phyloP scores from a whole-genome alignment of 2,329 filamentous ascomycete species.

The Alternaria burnsii region DNA sequence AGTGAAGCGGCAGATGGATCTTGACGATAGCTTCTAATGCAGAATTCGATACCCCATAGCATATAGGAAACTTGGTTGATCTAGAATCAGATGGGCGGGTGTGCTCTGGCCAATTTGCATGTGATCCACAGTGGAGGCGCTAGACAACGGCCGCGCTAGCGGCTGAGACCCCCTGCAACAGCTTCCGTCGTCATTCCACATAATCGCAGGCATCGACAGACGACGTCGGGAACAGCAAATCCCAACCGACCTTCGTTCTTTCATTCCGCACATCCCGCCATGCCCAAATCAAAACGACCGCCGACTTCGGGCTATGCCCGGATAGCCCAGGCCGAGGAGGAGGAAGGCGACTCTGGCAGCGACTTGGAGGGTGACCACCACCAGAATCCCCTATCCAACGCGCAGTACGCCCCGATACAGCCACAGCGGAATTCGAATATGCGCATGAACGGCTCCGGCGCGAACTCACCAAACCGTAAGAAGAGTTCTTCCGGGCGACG shows the following conservation, averaged over 20 bases:
- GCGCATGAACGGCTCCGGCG: conserved; percentile 49
- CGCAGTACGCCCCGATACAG: conserved; percentile 59
- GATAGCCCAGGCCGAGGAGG: conserved; percentile 62
- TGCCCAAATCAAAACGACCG: conserved; percentile 50
- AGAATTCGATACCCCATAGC: conserved; percentile 17
- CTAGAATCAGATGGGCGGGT: conserved; percentile 13
- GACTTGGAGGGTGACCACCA: conserved; percentile 53
- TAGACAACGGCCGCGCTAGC: conserved; percentile 21
- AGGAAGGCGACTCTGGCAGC: conserved; percentile 54
- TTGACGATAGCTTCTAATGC: conserved; percentile 58
- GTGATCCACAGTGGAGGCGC: conserved; percentile 13
- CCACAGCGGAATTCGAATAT: conserved; percentile 55
- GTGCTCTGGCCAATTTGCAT: conserved; percentile 12
- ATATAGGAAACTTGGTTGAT: conserved; percentile 4
- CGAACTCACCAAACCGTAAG: conserved; percentile 44
- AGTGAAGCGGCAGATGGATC: conserved; percentile 54
- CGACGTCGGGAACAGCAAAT: conserved; percentile 16
- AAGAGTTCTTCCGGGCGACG: conserved; percentile 52
- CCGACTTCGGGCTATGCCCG: conserved; percentile 61
- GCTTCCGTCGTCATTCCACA: conserved; percentile 38
- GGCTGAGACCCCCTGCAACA: conserved; percentile 27
- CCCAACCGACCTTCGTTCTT: conserved; percentile 14
- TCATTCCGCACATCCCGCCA: conserved; percentile 18
- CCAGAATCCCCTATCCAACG: conserved; percentile 48
- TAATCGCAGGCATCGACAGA: conserved; percentile 22